Conservation (phyloP, 169 alveolate genomes). For the Babesia ovata region DNA sequence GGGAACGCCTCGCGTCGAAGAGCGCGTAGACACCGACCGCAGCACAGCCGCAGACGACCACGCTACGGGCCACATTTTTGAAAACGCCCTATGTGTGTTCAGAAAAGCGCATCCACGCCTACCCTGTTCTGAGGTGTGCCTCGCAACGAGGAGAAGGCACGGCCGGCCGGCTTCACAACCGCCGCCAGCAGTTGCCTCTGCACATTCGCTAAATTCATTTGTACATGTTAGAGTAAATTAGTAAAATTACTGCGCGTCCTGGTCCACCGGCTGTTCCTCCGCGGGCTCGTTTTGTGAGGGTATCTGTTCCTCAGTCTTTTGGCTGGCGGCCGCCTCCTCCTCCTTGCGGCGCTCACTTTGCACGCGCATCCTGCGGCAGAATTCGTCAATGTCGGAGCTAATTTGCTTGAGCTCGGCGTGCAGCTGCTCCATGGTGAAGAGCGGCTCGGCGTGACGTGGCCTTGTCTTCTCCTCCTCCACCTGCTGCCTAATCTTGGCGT, state of each 20-base stretch:
- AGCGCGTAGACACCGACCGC: conserved; percentile 24
- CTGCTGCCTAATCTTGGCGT: conserved; percentile 11
- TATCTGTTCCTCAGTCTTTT: conserved; percentile 52
- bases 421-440: conserved; percentile 70
- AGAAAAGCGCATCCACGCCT: not conserved
- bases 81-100: conserved; percentile 10
- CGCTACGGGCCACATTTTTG: not conserved
- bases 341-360: conserved; percentile 64
- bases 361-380: conserved; percentile 65
- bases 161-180: not conserved
- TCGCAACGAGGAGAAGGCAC: conserved; percentile 20
- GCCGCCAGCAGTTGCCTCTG: conserved; percentile 1
- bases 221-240: not conserved
- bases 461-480: conserved; percentile 36
- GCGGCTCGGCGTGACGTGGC: conserved; percentile 55
- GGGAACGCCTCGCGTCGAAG: conserved; percentile 11
- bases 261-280: conserved; percentile 26
- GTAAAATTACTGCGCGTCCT: conserved; percentile 9
- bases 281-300: conserved; percentile 53
- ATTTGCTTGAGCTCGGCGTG: conserved; percentile 50
- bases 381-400: conserved; percentile 64
- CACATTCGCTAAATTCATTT: not conserved
- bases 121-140: conserved; percentile 9
- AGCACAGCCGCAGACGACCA: conserved; percentile 23
- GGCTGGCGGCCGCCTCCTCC: conserved; percentile 50